phyloP scores from a whole-genome alignment of 768 basidiomycete genomes.

The Pisolithus microcarpus region DNA sequence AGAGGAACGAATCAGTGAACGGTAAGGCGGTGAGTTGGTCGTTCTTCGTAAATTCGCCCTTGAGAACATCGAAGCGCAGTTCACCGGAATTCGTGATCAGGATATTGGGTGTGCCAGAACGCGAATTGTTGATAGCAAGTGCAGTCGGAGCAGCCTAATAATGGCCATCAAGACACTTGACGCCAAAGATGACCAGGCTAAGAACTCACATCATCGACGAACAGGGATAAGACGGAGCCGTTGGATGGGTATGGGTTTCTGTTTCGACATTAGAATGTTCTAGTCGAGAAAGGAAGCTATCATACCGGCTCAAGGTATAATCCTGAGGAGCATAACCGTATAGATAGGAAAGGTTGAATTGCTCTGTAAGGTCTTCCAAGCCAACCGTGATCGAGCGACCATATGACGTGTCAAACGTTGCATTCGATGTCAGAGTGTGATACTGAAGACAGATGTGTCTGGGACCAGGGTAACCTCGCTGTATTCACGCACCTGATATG shows the following conservation, averaged over 20 bases:
- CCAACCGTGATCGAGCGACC: slow-evolving; percentile 51
- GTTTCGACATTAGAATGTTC: not conserved
- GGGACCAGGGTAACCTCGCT: not conserved
- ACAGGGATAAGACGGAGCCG: slow-evolving; percentile 51
- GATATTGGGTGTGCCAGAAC: slow-evolving; percentile 51
- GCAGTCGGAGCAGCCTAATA: slow-evolving; percentile 48
- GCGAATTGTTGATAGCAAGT: slow-evolving; percentile 56
- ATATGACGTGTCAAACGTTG: slow-evolving; percentile 52
- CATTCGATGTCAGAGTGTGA: slow-evolving; percentile 49
- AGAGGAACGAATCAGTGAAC: slow-evolving; percentile 58
- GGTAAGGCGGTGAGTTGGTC: slow-evolving; percentile 74
- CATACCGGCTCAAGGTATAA: slow-evolving; percentile 59
- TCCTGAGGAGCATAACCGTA: slow-evolving; percentile 75
- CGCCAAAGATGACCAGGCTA: not conserved
- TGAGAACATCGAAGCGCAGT: slow-evolving; percentile 59
- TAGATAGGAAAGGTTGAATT: slow-evolving; percentile 53
- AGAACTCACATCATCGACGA: slow-evolving; percentile 38
- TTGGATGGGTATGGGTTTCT: slow-evolving; percentile 61
- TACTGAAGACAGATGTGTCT: slow-evolving; percentile 34
- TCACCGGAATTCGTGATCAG: slow-evolving; percentile 60
- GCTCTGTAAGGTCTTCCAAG: slow-evolving; percentile 43
- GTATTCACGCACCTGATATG: slow-evolving; percentile 49
- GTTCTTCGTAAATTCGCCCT: slow-evolving; percentile 70
- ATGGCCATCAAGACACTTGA: not conserved
- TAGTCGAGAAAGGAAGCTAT: not conserved